Base-by-base conservation (phyloP, 2,329 filamentous ascomycete species). In the Trichothecium sympodiale region DNA sequence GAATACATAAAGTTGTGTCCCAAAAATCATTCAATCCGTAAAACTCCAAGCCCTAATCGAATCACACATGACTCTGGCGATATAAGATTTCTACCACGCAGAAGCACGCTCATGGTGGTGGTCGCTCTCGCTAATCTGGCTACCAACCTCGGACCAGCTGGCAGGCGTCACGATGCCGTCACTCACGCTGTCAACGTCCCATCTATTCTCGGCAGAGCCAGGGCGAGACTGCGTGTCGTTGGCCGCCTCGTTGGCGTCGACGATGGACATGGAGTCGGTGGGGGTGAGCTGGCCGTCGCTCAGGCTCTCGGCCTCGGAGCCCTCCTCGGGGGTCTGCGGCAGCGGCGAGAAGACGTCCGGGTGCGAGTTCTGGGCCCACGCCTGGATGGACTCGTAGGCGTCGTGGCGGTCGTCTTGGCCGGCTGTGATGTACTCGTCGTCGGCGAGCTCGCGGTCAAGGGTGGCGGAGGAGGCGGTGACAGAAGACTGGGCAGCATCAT, bases 131-230 rank as follows among this genome's bases (percentile, higher is more conserved):
- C 74, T 78, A 17, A 77, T 58, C 10, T 74, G 66, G 42, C 75
- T 80, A 40, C 73, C 76, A 12, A 80, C 66, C 49, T 80, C 76
- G 6, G 71, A 76, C 76, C 76, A 80, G 52, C 70, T 77, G 2
- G 66, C 65, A 0, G 76, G 75, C 1, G 75, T 80, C 37, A 64
- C 54, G 47, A 77, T 67, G 20, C 71, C 72, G 23, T 70, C 71
- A 45, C 69, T 72, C 43, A 75, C 69, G 46, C 73, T 40, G 16
- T 31, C 54, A 13, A 77, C 65, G 41, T 77, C 74, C 36, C 20
- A 25, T 25, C 20, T 6, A 10, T 45, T 59, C 20, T 59, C 59
- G 8, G 51, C 59, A 10, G 20, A 25, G 20, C 20, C 20, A 10
- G 20, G 6, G 20, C 20, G 20, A 25, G 62, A 63, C 15, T 43